phyloP scores from a whole-genome alignment of 1,284 basidiomycete genomes.

The Phlebopus sp. region DNA sequence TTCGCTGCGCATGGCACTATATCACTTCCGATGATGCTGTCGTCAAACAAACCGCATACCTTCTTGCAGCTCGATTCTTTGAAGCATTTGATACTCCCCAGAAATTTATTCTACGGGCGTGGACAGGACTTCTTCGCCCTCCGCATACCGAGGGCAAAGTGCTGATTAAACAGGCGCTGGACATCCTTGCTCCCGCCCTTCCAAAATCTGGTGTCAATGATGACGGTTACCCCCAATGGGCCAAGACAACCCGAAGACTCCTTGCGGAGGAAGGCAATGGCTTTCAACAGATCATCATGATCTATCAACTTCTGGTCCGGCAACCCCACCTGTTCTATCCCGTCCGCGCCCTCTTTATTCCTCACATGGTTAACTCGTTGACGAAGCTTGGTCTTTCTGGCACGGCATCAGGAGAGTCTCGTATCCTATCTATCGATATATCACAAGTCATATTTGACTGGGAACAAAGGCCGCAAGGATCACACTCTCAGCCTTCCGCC shows the following conservation, averaged over 20 bases:
- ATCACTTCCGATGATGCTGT: slow-evolving; percentile 85
- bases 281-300: slow-evolving; percentile 80
- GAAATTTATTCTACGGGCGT: slow-evolving; percentile 94
- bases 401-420: slow-evolving; percentile 77
- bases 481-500: slow-evolving; percentile 25
- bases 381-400: slow-evolving; percentile 83
- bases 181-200: slow-evolving; percentile 89
- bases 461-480: slow-evolving; percentile 66
- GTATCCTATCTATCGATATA: slow-evolving; percentile 79
- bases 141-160: slow-evolving; percentile 80
- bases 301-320: slow-evolving; percentile 91
- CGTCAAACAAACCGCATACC: slow-evolving; percentile 93
- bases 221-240: slow-evolving; percentile 80
- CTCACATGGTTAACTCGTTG: slow-evolving; percentile 91
- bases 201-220: slow-evolving; percentile 57
- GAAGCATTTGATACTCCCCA: slow-evolving; percentile 87
- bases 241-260: slow-evolving; percentile 82
- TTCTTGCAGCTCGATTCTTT: slow-evolving; percentile 94
- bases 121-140: slow-evolving; percentile 88
- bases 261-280: slow-evolving; percentile 88
- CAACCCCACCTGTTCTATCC: slow-evolving; percentile 93
- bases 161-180: slow-evolving; percentile 84
- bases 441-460: slow-evolving; percentile 86
- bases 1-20: slow-evolving; percentile 93
- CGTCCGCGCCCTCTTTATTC: slow-evolving; percentile 92